Evolutionary conservation across 1,284 basidiomycete species (phyloP), one percentile per base, ranked within the genome.

Genomic region (Puccinia coronata): DNA sequence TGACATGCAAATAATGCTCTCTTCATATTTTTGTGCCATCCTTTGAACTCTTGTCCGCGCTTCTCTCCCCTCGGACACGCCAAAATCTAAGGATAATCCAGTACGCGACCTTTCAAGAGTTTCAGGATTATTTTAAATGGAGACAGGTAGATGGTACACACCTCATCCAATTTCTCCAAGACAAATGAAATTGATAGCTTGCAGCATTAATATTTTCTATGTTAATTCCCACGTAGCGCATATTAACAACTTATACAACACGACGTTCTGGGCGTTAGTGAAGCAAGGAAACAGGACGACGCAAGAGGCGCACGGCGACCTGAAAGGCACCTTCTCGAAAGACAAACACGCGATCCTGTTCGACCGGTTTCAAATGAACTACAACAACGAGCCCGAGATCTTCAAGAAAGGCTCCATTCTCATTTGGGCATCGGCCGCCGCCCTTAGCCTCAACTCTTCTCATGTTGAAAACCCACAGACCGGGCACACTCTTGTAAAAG

Each of bases 181-280:
- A 51, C 36, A 5, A 39, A 23, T 63, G 12, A 9, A 16, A 39
- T 8, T 23, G 6, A 39, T 63, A 8, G n/a, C 59, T 31, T 0
- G 20, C n/a, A n/a, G n/a, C n/a, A n/a, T n/a, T n/a, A n/a, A n/a
- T n/a, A 55, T 70, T 12, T 31, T 5, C 1, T 0, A 47, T 12
- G 20, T 55, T 53, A 34, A 63, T 23, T 20, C 49, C 49, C 49
- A 14, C 14, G 34, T 84, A 97, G 95, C 97, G 0, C 97, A 99
- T 86, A 93, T 99, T 86, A 99, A 99, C 86, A 99, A 98, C 85
- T 88, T 99, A 31, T 96, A 99, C 88, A 99, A 99, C 85, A 98
- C 97, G 0, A 88, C 89, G 0, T 99, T 98, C 86, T 99, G 96
- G 97, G 92, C 95, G 0, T 89, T 99, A 12, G 91, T 98, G 0